These are phyloP conservation scores for Phytomonas sp. DNA, from an alignment of 208 protist genomes.

Conservation along the genomic window DNA sequence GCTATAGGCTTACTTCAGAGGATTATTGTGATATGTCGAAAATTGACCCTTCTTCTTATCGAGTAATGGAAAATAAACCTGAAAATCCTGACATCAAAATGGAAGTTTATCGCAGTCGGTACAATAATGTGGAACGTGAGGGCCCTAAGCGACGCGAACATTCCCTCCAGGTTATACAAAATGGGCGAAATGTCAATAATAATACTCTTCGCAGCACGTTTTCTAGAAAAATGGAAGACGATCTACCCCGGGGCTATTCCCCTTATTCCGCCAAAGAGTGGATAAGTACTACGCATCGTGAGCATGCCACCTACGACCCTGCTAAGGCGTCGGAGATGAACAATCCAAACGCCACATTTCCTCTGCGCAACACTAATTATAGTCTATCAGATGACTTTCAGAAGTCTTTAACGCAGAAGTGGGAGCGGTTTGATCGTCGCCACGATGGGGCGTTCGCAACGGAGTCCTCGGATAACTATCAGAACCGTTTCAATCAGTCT, in stretches of 20 bases:
- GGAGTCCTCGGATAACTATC: constrained; percentile 59
- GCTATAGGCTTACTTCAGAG: constrained; percentile 73
- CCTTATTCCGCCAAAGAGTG: constrained; percentile 63
- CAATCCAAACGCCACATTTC: constrained; percentile 41
- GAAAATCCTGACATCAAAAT: constrained; percentile 19
- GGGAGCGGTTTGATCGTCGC: constrained; percentile 28
- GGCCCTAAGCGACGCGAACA: constrained; percentile 56
- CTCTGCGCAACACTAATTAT: constrained; percentile 69
- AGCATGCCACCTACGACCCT: constrained; percentile 69
- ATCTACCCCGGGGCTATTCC: constrained; percentile 60
- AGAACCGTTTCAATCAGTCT: constrained; percentile 46
- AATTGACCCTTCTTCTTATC: constrained; percentile 68
- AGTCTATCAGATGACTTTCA: constrained; percentile 45
- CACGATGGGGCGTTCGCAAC: constrained; percentile 50
- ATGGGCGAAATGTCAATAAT: constrained; percentile 43
- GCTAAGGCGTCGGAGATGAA: constrained; percentile 46
- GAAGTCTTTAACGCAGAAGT: constrained; percentile 27
- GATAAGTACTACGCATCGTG: constrained; percentile 79
- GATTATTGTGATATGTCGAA: constrained; percentile 80
- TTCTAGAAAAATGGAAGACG: constrained; percentile 23
- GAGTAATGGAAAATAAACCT: constrained; percentile 35
- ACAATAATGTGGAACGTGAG: constrained; percentile 80
- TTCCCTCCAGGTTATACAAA: constrained; percentile 40
- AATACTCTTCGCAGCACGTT: constrained; percentile 36
- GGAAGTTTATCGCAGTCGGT: constrained; percentile 79